phyloP scores from a whole-genome alignment of 345 rosid species.

The Aethionema arabicum region DNA sequence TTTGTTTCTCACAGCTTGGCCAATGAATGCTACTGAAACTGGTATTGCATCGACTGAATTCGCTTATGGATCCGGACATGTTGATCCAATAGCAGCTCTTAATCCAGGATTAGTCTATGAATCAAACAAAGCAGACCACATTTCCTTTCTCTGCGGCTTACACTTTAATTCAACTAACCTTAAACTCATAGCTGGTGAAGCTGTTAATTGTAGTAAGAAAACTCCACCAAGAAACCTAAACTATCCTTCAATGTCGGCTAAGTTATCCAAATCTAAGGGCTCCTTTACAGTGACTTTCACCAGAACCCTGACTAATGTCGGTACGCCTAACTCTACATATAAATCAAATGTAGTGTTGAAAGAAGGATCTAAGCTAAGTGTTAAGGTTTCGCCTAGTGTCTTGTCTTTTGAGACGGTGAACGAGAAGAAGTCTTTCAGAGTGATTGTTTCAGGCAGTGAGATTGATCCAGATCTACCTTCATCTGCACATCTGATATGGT shows the following conservation, averaged over 20 bases:
- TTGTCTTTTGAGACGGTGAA: constrained; percentile 39
- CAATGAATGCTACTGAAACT: constrained; percentile 34
- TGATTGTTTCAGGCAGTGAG: constrained; percentile 33
- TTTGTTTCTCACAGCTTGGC: constrained; percentile 35
- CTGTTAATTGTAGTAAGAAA: constrained; percentile 32
- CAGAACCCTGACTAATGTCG: constrained; percentile 61
- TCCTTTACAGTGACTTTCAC: constrained; percentile 33
- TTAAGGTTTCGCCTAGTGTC: constrained; percentile 43
- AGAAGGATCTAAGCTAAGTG: constrained; percentile 11
- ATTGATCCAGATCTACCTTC: constrained; percentile 7
- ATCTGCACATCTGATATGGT: constrained; percentile 40
- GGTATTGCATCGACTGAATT: constrained; percentile 34
- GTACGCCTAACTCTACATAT: constrained; percentile 45
- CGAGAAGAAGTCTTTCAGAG: constrained; percentile 45
- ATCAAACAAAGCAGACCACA: constrained; percentile 35
- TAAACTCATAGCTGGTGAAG: constrained; percentile 34
- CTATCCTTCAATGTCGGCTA: constrained; percentile 51
- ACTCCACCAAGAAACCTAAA: constrained; percentile 42
- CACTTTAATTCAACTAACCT: constrained; percentile 24
- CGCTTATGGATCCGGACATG: constrained; percentile 54
- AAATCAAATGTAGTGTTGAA: constrained; percentile 24
- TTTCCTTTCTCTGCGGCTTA: constrained; percentile 44
- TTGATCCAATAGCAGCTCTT: constrained; percentile 48
- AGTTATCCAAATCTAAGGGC: not conserved
- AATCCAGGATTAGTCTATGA: constrained; percentile 46